These are phyloP conservation scores for Exserohilum rostratum DNA, from an alignment of 2,329 filamentous ascomycete species.

Conservation along the genomic window DNA sequence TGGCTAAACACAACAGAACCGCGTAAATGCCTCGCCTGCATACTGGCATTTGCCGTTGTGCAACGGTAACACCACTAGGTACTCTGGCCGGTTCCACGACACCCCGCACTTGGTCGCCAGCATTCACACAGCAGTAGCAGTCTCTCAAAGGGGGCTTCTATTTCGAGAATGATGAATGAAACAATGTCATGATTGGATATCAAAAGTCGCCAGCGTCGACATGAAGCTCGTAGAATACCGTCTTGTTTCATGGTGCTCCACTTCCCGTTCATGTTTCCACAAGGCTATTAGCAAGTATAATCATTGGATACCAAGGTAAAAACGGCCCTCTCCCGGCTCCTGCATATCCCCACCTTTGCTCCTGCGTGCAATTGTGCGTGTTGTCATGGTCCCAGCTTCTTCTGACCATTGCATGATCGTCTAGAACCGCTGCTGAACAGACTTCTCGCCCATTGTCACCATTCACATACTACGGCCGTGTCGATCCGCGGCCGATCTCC, in stretches of 20 bases:
- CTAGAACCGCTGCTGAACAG: neutral
- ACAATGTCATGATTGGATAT: constrained; percentile 23
- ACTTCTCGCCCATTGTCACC: neutral
- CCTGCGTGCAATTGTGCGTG: neutral
- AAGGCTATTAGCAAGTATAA: constrained; percentile 21
- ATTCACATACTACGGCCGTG: neutral
- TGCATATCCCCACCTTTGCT: constrained; percentile 12
- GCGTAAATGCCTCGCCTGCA: constrained; percentile 44
- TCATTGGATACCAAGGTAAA: constrained; percentile 27
- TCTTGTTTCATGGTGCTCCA: constrained; percentile 20
- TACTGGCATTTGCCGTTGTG: constrained; percentile 17
- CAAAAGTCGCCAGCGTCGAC: constrained; percentile 6
- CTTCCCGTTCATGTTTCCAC: constrained; percentile 11
- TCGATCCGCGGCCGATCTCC: neutral
- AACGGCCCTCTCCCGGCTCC: constrained; percentile 5
- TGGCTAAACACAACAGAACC: constrained; percentile 23
- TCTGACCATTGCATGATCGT: constrained; percentile 5
- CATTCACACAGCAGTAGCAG: neutral
- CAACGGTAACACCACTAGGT: neutral
- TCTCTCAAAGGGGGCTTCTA: neutral
- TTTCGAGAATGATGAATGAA: constrained; percentile 6
- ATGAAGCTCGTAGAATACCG: neutral
- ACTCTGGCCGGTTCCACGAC: constrained; percentile 13
- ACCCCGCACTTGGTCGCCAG: constrained; percentile 6
- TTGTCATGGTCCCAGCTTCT: constrained; percentile 8